Conservation (phyloP, 345 rosid genomes). For the Salix caprea region DNA sequence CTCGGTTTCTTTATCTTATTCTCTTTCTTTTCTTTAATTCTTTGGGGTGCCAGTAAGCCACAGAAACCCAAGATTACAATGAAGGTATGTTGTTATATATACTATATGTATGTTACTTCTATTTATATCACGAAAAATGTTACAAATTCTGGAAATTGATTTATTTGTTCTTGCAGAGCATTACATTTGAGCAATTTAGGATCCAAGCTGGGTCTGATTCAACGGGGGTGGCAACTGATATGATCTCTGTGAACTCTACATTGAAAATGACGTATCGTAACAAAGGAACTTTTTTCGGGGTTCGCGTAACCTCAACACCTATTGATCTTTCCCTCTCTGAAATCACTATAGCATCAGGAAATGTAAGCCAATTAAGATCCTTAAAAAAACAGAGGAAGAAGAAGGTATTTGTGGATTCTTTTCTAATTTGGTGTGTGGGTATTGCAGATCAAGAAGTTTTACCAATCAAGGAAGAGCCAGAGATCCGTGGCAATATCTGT, state of each 20-base stretch:
- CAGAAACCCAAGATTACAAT: slow-evolving; percentile 84
- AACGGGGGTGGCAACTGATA: slow-evolving; percentile 82
- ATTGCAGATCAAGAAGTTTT: slow-evolving; percentile 68
- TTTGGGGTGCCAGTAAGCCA: slow-evolving; percentile 82
- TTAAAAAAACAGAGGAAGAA: too few relatives aligned
- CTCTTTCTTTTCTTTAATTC: slow-evolving; percentile 73
- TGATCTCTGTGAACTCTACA: slow-evolving; percentile 81
- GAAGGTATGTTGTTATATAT: slow-evolving; percentile 39
- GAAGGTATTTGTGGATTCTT: neutral
- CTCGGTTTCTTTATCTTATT: slow-evolving; percentile 81
- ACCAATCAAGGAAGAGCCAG: slow-evolving; percentile 77
- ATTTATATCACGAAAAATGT: neutral
- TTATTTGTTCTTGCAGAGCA: slow-evolving; percentile 42
- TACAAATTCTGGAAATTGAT: neutral
- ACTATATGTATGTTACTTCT: neutral
- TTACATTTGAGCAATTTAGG: slow-evolving; percentile 64
- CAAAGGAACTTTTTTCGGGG: slow-evolving; percentile 93
- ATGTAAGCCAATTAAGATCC: slow-evolving; percentile 38
- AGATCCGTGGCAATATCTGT: slow-evolving; percentile 50
- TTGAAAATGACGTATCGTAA: slow-evolving; percentile 67
- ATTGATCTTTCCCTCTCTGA: slow-evolving; percentile 64
- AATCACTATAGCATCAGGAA: slow-evolving; percentile 68
- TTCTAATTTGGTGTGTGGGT: slow-evolving; percentile 6
- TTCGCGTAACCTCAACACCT: slow-evolving; percentile 75
- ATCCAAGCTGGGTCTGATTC: slow-evolving; percentile 93